Conservation (phyloP, 2,329 filamentous ascomycete species). For the Aspergillus aculeatinus region DNA sequence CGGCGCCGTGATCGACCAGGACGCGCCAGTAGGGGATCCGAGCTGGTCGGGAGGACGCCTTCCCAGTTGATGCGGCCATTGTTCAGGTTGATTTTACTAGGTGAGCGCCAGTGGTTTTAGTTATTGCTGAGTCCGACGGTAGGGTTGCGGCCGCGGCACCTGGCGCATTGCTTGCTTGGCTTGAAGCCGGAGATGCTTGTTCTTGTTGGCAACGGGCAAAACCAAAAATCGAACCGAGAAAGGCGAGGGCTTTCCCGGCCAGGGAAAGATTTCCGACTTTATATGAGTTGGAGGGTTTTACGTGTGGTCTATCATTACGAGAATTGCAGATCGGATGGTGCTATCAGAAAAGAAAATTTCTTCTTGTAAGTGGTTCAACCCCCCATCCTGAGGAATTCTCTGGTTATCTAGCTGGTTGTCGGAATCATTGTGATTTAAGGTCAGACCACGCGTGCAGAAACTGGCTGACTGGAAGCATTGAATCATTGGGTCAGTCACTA, state of each 20-base stretch:
- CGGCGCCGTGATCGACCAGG: slow-evolving; percentile 31
- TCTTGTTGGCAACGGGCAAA: too few species aligned
- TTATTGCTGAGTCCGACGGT: not conserved
- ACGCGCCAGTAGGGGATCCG: slow-evolving; percentile 37
- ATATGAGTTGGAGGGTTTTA: not conserved
- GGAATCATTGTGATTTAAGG: not conserved
- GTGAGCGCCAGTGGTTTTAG: too few species aligned
- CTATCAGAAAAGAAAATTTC: not conserved
- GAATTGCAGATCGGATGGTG: not conserved
- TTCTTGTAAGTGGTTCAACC: not conserved
- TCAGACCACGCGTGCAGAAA: not conserved
- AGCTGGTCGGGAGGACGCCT: not conserved
- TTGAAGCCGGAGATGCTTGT: too few species aligned
- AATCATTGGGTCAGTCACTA: not conserved
- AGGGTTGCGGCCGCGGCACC: not conserved
- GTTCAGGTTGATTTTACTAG: too few species aligned
- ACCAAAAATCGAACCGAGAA: too few species aligned
- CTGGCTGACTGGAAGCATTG: not conserved
- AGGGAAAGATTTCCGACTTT: not conserved
- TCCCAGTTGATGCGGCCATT: not conserved
- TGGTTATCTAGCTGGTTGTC: not conserved
- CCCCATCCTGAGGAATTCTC: not conserved
- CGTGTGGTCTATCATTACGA: not conserved
- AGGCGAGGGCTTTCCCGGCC: too few species aligned
- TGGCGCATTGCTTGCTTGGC: not conserved